Evolutionary conservation across 805 yeast genomes (phyloP).

Genomic region (Candida saitoana): DNA sequence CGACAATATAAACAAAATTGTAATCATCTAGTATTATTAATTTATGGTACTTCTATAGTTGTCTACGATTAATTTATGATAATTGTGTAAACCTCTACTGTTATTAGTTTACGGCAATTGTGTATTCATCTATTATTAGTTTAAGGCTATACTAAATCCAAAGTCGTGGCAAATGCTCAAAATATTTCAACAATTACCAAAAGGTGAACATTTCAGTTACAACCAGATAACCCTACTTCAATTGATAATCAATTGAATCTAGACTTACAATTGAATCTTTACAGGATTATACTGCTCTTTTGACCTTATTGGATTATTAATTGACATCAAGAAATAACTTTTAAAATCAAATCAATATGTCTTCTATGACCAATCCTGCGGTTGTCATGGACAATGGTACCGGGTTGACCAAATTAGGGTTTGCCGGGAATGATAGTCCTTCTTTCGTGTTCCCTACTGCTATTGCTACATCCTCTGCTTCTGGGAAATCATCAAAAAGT

Average conservation of each 20-base stretch:
- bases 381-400: slow-evolving; percentile 99
- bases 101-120: no score
- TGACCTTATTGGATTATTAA: no score
- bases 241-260: not conserved
- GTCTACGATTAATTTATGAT: no score
- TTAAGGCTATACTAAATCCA: no score
- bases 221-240: no score
- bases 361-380: slow-evolving; percentile 76
- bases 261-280: not conserved
- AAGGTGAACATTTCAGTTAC: not conserved
- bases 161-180: not conserved
- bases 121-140: no score
- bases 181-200: not conserved
- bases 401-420: slow-evolving; percentile 94
- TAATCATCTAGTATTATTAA: no score
- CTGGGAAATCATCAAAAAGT: slow-evolving; percentile 39
- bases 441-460: slow-evolving; percentile 97
- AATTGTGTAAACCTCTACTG: no score
- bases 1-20: no score
- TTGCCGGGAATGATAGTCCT: slow-evolving; percentile 98
- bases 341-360: slow-evolving; percentile 39
- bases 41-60: no score
- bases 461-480: slow-evolving; percentile 68
- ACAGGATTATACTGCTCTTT: no score
- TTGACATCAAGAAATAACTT: no score